Evolutionary conservation across 306 rosid genomes (phyloP).

Genomic region (Dalbergia cochinchinensis): DNA sequence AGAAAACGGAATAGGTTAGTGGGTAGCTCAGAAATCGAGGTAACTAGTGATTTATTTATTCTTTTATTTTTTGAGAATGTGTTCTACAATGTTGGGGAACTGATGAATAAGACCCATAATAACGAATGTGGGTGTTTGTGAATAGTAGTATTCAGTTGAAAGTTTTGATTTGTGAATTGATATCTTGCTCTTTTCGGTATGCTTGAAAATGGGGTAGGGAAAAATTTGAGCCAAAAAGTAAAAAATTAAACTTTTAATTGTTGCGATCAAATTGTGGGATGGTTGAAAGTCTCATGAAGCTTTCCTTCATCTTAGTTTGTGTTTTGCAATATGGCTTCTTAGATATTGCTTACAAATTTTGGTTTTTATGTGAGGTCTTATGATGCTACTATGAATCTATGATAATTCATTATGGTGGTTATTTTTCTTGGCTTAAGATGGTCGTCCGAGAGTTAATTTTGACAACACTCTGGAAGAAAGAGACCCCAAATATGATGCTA

Average conservation of each 20-base stretch:
- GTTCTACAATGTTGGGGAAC: background rate
- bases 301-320: slow-evolving; percentile 16
- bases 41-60: background rate
- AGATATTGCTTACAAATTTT: background rate
- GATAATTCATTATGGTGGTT: slow-evolving; percentile 35
- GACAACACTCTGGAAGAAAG: slow-evolving; percentile 77
- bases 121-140: slow-evolving; percentile 1
- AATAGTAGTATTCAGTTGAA: background rate
- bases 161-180: slow-evolving; percentile 24
- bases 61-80: background rate
- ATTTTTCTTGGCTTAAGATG: slow-evolving; percentile 60
- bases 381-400: background rate
- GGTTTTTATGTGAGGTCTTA: slow-evolving; percentile 39
- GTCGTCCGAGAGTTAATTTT: slow-evolving; percentile 47
- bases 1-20: background rate
- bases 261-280: background rate
- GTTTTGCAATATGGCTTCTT: slow-evolving; percentile 1
- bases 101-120: slow-evolving; percentile 1
- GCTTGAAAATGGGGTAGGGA: slow-evolving; percentile 29
- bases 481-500: slow-evolving; percentile 79
- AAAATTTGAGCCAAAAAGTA: background rate
- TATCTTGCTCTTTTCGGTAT: background rate
- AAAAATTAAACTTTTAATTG: background rate
- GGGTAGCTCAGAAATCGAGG: slow-evolving; percentile 22
- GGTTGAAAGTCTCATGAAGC: background rate